Evolutionary conservation across 1,284 basidiomycete genomes (phyloP), one percentile per base, ranked within the genome.

Genomic region (Entoloma clypeatum): DNA sequence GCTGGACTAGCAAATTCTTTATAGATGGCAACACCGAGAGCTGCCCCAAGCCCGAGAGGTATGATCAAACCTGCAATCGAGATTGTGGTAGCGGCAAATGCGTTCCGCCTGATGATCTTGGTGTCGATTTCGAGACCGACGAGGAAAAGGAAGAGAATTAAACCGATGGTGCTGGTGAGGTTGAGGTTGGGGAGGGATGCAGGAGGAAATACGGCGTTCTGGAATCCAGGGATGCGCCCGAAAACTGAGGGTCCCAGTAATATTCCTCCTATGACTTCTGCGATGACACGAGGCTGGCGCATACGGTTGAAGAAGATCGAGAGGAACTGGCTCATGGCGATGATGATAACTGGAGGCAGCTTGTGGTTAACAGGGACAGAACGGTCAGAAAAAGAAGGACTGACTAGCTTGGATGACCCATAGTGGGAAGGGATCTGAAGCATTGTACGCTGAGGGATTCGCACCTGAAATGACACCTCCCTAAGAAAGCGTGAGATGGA

Each of bases 91-190:
- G 81, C 74, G 5, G 72, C 67, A 3, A 66, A 55, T 5, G 74
- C 64, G 54, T 86, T 83, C 28, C 74, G 79, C 46, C 63, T 72
- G 58, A 94, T 77, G 18, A 92, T 48, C 4, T 77, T 71, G 11
- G 81, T 72, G 56, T 98, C 94, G 42, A 95, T 83, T 67, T 87
- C 86, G 34, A 97, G 73, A 9, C 92, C 95, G 29, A 98, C 80
- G 39, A 94, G 71, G 68, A 94, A 94, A 8, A 95, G 76, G 67
- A 92, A 94, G 25, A 96, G 72, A 50, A 95, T 80, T 14, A 97
- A 77, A 37, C 95, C 95, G 45, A 97, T 81, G 42, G 81, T 92
- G 16, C 86, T 79, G 8, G 92, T 88, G 22, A 97, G 77, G 43
- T 76, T 85, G 39, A 98, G 80, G 49, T 84, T 69, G 6, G 85